These are phyloP conservation scores for Ogataea pini DNA, from an alignment of 805 yeast genomes.

Conservation along the genomic window DNA sequence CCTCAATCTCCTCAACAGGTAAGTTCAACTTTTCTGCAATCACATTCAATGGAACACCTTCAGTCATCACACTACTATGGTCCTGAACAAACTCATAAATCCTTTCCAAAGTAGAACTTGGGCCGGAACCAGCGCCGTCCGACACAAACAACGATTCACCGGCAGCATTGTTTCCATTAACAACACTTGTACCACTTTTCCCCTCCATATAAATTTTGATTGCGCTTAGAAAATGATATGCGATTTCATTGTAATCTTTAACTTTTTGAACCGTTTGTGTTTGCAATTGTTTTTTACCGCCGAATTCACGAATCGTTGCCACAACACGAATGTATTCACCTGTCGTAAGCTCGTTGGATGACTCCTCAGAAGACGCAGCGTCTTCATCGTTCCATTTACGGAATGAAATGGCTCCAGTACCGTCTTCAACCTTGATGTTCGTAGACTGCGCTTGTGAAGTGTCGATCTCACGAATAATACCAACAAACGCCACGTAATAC, in stretches of 20 bases:
- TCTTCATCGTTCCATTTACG: conserved; percentile 61
- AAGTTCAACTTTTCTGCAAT: conserved; percentile 58
- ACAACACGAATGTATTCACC: conserved; percentile 63
- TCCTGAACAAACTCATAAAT: conserved; percentile 50
- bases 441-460: conserved; percentile 58
- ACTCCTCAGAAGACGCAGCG: conserved; percentile 16
- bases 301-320: conserved; percentile 59
- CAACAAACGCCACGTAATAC: conserved; percentile 64
- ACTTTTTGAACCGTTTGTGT: conserved; percentile 60
- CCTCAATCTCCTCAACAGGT: conserved; percentile 48
- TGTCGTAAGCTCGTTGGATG: conserved; percentile 33
- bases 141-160: conserved; percentile 44
- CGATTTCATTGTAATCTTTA: conserved; percentile 64
- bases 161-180: conserved; percentile 9
- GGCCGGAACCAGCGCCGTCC: conserved; percentile 35
- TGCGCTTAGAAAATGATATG: conserved; percentile 67
- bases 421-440: conserved; percentile 68
- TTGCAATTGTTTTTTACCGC: conserved; percentile 63
- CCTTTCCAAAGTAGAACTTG: conserved; percentile 39
- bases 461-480: conserved; percentile 64
- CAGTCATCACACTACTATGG: conserved; percentile 59
- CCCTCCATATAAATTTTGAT: conserved; percentile 57
- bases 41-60: conserved; percentile 71
- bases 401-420: conserved; percentile 67
- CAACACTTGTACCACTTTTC: conserved; percentile 39